A percentile compares a stretch with the other conserved stretches of the same genome.
Conservation (phyloP, 805 yeast genomes). For the Metschnikowia santaceciliae region DNA sequence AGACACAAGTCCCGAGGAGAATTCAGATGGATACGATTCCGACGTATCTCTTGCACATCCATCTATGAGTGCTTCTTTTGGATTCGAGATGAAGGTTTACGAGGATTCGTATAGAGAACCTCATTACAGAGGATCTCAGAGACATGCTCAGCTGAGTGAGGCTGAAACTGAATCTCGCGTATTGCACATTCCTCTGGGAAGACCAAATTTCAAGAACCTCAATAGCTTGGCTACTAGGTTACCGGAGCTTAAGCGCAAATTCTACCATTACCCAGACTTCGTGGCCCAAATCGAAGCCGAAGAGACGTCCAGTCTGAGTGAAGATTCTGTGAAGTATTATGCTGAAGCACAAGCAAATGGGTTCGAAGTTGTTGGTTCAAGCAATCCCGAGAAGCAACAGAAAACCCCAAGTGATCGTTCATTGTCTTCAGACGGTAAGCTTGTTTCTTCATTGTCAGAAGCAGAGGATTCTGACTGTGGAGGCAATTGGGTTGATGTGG, state of each 20-base stretch:
- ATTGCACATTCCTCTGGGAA: constrained; percentile 44
- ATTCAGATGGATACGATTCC: constrained; percentile 38
- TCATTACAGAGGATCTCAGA: not conserved
- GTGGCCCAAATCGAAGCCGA: not conserved
- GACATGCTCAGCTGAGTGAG: not conserved
- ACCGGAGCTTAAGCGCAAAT: constrained; percentile 26
- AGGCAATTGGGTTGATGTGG: constrained; percentile 15
- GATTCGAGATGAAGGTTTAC: constrained; percentile 43
- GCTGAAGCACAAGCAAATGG: constrained; percentile 3
- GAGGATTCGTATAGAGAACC: constrained; percentile 18
- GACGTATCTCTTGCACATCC: constrained; percentile 53
- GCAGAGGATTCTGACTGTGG: constrained; percentile 32
- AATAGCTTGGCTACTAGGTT: constrained; percentile 30
- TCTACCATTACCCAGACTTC: constrained; percentile 30
- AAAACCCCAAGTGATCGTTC: not conserved
- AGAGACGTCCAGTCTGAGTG: not conserved
- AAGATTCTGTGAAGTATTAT: not conserved
- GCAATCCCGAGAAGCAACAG: not conserved
- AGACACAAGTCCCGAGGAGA: not conserved
- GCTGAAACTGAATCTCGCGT: not conserved
- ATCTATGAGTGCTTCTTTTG: constrained; percentile 45
- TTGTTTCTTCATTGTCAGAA: not conserved
- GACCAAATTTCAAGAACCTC: constrained; percentile 38
- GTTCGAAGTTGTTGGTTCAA: not conserved
- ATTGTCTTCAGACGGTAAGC: not conserved